Evolutionary conservation across 2,329 filamentous ascomycete species (phyloP).

Genomic region (Plectosphaerella cucumerina): DNA sequence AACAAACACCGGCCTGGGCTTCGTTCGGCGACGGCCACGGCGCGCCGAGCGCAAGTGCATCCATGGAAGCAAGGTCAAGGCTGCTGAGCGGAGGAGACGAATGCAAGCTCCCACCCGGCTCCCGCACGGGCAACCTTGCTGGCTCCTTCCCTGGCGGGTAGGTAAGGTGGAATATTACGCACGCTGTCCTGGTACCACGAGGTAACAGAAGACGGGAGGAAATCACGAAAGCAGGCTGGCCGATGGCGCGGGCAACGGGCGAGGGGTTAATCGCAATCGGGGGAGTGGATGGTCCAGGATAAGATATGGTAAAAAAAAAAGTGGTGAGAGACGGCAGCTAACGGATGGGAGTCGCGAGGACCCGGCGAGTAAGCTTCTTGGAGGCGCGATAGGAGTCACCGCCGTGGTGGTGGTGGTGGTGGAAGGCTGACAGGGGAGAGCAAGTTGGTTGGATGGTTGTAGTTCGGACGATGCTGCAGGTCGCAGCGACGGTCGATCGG

Average conservation of each 20-base stretch:
- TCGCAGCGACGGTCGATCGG: too few relatives aligned
- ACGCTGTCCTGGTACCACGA: too few relatives aligned
- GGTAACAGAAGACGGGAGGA: neutral
- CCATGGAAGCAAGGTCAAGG: constrained; percentile 1
- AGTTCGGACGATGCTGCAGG: too few relatives aligned
- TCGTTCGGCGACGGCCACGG: neutral
- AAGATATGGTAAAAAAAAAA: constrained; percentile 5
- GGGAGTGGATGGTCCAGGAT: neutral
- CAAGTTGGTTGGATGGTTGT: too few relatives aligned
- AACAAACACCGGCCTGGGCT: neutral
- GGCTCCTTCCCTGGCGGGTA: too few relatives aligned
- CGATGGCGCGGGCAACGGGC: constrained; percentile 9
- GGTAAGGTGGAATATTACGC: too few relatives aligned
- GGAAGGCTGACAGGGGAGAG: too few relatives aligned
- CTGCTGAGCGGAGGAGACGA: neutral
- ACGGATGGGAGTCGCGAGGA: neutral
- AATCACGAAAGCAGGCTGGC: constrained; percentile 13
- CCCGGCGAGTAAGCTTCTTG: neutral
- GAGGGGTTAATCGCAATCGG: constrained; percentile 1
- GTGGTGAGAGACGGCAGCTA: constrained; percentile 6
- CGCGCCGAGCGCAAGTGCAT: neutral
- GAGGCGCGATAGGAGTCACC: too few relatives aligned
- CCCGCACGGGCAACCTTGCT: neutral
- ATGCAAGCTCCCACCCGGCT: neutral
- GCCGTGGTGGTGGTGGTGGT: too few relatives aligned